phyloP scores from a whole-genome alignment of 805 yeast species.

The Millerago galiae region DNA sequence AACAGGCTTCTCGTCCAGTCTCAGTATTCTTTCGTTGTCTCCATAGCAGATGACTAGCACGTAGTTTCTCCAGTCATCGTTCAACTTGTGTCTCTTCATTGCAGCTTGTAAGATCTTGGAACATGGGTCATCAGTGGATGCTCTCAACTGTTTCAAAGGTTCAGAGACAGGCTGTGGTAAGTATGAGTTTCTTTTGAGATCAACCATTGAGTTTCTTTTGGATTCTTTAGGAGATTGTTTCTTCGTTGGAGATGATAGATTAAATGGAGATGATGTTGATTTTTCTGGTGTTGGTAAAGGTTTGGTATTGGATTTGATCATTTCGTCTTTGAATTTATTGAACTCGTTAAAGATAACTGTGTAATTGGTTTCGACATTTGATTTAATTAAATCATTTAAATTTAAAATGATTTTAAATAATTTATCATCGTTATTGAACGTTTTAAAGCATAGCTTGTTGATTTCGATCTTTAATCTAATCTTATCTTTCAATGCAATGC shows the following conservation, averaged over 20 bases:
- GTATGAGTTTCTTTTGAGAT: neutral
- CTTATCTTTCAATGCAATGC: conserved; percentile 50
- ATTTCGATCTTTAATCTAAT: conserved; percentile 55
- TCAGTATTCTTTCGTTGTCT: conserved; percentile 79
- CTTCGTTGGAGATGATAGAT: conserved; percentile 25
- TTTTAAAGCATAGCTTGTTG: conserved; percentile 33
- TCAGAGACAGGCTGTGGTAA: conserved; percentile 33
- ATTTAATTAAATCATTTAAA: conserved; percentile 8
- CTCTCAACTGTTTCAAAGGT: conserved; percentile 76
- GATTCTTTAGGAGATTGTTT: conserved; percentile 2
- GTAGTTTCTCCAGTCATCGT: conserved; percentile 80
- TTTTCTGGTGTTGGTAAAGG: conserved; percentile 23
- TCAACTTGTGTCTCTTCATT: conserved; percentile 75
- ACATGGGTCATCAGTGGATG: conserved; percentile 88
- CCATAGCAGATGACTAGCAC: conserved; percentile 87
- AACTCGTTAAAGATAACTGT: conserved; percentile 13
- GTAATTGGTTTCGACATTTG: conserved; percentile 5
- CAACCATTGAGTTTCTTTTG: neutral
- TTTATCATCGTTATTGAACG: neutral
- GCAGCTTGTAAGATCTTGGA: conserved; percentile 83
- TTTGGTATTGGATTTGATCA: conserved; percentile 5
- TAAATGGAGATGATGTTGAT: conserved; percentile 21
- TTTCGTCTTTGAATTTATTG: conserved; percentile 13
- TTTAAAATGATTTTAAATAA: neutral
- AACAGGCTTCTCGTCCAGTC: conserved; percentile 84